Percentiles rank a stretch among this genome's conserved stretches.
Evolutionary conservation across 2,329 filamentous ascomycete genomes (phyloP).

Genomic region (Lasiodiplodia gonubiensis): DNA sequence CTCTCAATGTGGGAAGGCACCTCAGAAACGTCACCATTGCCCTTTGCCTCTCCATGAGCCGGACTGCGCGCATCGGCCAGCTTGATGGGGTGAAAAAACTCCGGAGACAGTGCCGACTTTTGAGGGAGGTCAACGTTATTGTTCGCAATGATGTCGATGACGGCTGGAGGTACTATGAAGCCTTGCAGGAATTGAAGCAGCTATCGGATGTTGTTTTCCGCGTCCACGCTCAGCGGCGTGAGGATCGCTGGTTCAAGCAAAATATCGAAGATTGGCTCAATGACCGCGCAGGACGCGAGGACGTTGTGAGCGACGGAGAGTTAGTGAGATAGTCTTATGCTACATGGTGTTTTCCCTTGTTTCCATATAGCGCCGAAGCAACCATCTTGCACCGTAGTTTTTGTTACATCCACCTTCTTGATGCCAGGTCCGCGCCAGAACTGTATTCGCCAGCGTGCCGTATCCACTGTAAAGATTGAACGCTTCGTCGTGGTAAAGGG

Average conservation of each 20-base stretch:
- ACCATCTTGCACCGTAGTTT: slow-evolving; percentile 16
- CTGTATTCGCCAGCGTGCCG: not conserved
- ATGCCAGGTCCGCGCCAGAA: no score
- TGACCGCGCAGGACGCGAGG: not conserved
- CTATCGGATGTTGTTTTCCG: not conserved
- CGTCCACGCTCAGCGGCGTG: slow-evolving; percentile 6
- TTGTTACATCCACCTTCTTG: not conserved
- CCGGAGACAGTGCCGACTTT: not conserved
- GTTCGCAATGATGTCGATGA: slow-evolving; percentile 1
- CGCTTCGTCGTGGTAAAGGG: not conserved
- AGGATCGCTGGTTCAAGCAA: slow-evolving; percentile 18
- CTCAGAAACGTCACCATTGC: not conserved
- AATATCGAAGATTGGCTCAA: slow-evolving; percentile 2
- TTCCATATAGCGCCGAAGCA: slow-evolving; percentile 4
- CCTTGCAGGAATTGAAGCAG: slow-evolving; percentile 7
- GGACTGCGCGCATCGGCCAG: slow-evolving; percentile 10
- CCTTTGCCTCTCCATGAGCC: slow-evolving; percentile 6
- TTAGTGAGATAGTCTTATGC: not conserved
- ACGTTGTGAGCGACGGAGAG: not conserved
- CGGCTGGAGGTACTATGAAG: slow-evolving; percentile 1
- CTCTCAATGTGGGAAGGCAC: not conserved
- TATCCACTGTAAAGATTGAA: not conserved
- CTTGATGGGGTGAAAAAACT: slow-evolving; percentile 5
- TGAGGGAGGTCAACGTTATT: not conserved
- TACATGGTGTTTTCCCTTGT: not conserved